phyloP scores from a whole-genome alignment of 2,329 filamentous ascomycete species.

The Hymenoscyphus linearis region DNA sequence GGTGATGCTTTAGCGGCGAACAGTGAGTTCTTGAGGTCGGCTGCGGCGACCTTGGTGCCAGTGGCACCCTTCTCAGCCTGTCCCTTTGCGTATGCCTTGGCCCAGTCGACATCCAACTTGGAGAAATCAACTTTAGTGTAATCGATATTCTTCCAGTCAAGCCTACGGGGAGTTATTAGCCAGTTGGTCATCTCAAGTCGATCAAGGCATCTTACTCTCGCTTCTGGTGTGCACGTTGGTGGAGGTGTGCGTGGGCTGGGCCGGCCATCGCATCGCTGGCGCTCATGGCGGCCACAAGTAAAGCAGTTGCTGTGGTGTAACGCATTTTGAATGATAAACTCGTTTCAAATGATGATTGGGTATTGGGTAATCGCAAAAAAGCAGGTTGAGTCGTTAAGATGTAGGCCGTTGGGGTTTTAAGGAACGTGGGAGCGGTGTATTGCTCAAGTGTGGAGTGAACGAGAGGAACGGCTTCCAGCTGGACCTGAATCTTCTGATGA shows the following conservation, averaged over 20 bases:
- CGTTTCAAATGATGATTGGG: constrained; percentile 1
- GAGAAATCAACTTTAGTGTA: constrained; percentile 24
- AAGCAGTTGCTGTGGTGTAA: constrained; percentile 26
- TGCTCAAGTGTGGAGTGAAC: constrained; percentile 25
- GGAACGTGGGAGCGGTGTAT: constrained; percentile 29
- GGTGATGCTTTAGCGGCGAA: background rate
- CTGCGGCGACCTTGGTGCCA: constrained; percentile 5
- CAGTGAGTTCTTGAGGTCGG: background rate
- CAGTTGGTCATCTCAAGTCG: background rate
- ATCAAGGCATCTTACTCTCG: constrained; percentile 25
- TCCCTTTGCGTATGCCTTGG: constrained; percentile 22
- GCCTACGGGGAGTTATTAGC: background rate
- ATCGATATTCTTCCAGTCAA: background rate
- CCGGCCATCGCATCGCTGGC: constrained; percentile 29
- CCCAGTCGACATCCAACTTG: constrained; percentile 28
- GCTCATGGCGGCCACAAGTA: constrained; percentile 28
- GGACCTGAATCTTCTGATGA: constrained; percentile 20
- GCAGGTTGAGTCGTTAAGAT: constrained; percentile 13
- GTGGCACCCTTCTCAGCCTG: constrained; percentile 10
- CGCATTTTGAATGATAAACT: constrained; percentile 25
- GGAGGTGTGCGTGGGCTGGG: constrained; percentile 28
- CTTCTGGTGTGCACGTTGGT: constrained; percentile 28
- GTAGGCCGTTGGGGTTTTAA: constrained; percentile 23
- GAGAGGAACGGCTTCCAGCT: constrained; percentile 22
- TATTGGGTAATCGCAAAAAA: constrained; percentile 2